A percentile compares a stretch with the other conserved stretches of the same genome.
phyloP scores from a whole-genome alignment of 805 yeast genomes.

The Nakazawaea ishiwadae region DNA sequence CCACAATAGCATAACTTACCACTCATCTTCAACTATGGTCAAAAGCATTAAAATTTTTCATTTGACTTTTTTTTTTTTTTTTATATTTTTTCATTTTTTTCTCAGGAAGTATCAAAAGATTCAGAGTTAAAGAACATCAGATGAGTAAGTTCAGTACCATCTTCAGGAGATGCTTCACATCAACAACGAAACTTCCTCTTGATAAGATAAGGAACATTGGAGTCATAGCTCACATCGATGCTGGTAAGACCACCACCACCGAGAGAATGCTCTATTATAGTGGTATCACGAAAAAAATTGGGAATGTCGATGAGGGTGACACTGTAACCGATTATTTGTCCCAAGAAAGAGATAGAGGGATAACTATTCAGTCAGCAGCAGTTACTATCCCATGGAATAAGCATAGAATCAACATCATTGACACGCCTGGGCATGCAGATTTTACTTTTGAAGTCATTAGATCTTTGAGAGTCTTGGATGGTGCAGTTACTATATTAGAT shows the following conservation, averaged over 20 bases:
- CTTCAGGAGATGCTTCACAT: neutral
- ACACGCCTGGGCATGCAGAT: slow-evolving; percentile 98
- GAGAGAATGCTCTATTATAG: slow-evolving; percentile 91
- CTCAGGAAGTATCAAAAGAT: neutral
- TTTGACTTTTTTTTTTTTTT: neutral
- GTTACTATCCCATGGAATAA: slow-evolving; percentile 80
- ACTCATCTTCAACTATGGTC: neutral
- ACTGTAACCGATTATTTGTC: slow-evolving; percentile 91
- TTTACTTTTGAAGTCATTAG: slow-evolving; percentile 92
- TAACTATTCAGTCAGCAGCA: slow-evolving; percentile 95
- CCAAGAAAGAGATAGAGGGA: slow-evolving; percentile 88
- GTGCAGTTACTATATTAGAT: slow-evolving; percentile 88
- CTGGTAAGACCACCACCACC: slow-evolving; percentile 97
- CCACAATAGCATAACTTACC: neutral
- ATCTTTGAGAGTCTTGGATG: slow-evolving; percentile 87
- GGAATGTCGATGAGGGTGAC: slow-evolving; percentile 95
- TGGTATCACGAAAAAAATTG: slow-evolving; percentile 75
- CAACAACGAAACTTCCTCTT: slow-evolving; percentile 17
- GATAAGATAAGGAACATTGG: slow-evolving; percentile 78
- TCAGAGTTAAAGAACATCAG: neutral
- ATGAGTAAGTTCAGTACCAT: neutral
- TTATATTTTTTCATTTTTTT: neutral
- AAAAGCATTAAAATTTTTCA: neutral
- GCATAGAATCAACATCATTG: slow-evolving; percentile 78
- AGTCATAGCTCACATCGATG: slow-evolving; percentile 98